A percentile compares a stretch with the other conserved stretches of the same genome.
phyloP scores from a whole-genome alignment of 768 basidiomycete species.

The Tylopilus rubrobrunneus region DNA sequence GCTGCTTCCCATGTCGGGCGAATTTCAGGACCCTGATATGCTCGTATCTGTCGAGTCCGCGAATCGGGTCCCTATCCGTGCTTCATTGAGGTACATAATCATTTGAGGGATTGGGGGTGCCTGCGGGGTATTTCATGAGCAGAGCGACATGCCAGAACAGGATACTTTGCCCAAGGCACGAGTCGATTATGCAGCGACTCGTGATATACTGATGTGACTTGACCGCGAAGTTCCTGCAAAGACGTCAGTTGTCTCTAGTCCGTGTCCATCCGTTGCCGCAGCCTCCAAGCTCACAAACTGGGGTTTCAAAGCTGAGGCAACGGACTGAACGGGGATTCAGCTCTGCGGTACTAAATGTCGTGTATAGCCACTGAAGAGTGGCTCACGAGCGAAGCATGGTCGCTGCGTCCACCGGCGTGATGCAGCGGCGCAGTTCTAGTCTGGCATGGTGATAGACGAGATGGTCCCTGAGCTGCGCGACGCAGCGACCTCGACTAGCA shows the following conservation, averaged over 20 bases:
- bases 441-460: too few species aligned
- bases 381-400: too few species aligned
- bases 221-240: too few species aligned
- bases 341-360: too few species aligned
- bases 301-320: neutral
- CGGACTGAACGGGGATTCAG: neutral
- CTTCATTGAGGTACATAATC: neutral
- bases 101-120: neutral
- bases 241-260: too few species aligned
- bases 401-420: too few species aligned
- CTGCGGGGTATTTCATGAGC: neutral
- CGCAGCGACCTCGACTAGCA: neutral
- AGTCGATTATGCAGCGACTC: too few species aligned
- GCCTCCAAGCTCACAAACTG: neutral
- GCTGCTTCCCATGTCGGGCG: neutral
- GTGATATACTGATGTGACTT: too few species aligned
- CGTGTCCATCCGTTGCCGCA: neutral
- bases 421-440: neutral
- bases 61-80: neutral
- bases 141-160: neutral
- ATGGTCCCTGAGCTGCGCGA: neutral
- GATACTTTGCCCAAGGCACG: neutral
- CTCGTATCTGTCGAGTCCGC: neutral
- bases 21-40: neutral
- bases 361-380: too few species aligned